Percentiles rank a stretch among this genome's conserved stretches.
phyloP scores from a whole-genome alignment of 2,329 filamentous ascomycete genomes.

The Stagonosporopsis tanaceti region DNA sequence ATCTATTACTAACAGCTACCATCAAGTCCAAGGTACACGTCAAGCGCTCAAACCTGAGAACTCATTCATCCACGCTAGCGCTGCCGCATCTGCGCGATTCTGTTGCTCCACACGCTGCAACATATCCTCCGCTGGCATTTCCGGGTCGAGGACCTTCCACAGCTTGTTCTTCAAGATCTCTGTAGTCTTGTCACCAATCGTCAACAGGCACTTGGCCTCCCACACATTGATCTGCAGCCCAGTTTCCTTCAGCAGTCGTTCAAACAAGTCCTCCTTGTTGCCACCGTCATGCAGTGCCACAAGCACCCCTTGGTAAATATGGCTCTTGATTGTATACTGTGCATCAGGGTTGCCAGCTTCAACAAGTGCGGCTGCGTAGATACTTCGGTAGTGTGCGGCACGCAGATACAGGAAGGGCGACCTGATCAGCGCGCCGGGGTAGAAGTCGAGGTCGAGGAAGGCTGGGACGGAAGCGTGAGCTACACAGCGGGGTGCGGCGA shows the following conservation, averaged over 20 bases:
- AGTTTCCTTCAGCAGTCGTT: neutral
- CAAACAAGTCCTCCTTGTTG: neutral
- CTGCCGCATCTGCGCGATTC: neutral
- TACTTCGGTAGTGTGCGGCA: constrained; percentile 8
- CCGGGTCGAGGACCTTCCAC: constrained; percentile 1
- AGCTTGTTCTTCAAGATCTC: constrained; percentile 2
- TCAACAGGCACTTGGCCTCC: neutral
- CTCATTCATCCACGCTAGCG: neutral
- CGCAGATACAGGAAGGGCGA: neutral
- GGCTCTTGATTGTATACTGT: constrained; percentile 16
- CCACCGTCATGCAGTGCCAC: constrained; percentile 6
- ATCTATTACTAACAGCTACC: too few relatives aligned
- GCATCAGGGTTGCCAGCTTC: constrained; percentile 18
- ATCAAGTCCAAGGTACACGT: neutral
- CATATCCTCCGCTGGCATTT: constrained; percentile 1
- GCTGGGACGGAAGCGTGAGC: constrained; percentile 14
- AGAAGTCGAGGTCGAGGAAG: constrained; percentile 23
- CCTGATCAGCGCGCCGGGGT: neutral
- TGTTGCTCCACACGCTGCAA: neutral
- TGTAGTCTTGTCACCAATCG: neutral
- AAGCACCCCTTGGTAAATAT: constrained; percentile 14
- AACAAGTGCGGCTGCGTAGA: constrained; percentile 19
- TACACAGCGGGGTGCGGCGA: constrained; percentile 22
- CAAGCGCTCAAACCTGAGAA: neutral
- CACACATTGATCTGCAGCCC: neutral